Conservation (phyloP, 768 basidiomycete species). For the Leccinum ochraceum region DNA sequence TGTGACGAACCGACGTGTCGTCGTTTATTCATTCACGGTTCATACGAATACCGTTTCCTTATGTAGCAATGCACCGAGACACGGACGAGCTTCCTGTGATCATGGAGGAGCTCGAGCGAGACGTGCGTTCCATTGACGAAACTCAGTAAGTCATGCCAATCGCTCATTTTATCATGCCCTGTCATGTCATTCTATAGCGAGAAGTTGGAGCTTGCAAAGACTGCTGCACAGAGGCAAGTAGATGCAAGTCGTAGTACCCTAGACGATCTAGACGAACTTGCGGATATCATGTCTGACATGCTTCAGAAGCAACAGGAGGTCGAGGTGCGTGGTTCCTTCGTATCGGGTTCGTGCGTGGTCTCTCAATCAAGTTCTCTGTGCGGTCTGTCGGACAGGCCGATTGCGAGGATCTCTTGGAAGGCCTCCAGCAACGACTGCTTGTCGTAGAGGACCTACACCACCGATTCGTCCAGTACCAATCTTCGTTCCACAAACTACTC, state of each 20-base stretch:
- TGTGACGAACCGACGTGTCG: background rate
- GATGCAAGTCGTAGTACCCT: slow-evolving; percentile 51
- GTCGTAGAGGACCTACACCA: slow-evolving; percentile 65
- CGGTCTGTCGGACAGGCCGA: slow-evolving; percentile 39
- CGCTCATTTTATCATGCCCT: background rate
- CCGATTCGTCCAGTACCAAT: slow-evolving; percentile 67
- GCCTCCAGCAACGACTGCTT: slow-evolving; percentile 60
- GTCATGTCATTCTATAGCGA: slow-evolving; percentile 42
- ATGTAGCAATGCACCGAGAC: slow-evolving; percentile 75
- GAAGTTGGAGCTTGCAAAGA: slow-evolving; percentile 46
- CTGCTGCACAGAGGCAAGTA: slow-evolving; percentile 46
- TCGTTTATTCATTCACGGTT: background rate
- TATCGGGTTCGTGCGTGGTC: background rate
- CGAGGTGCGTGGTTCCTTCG: slow-evolving; percentile 47
- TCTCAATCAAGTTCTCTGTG: background rate
- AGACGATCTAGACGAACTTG: slow-evolving; percentile 73
- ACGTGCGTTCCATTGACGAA: slow-evolving; percentile 50
- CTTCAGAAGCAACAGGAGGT: slow-evolving; percentile 64
- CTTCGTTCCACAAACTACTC: slow-evolving; percentile 72
- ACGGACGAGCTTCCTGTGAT: slow-evolving; percentile 77
- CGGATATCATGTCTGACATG: slow-evolving; percentile 80
- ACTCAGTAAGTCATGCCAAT: slow-evolving; percentile 51
- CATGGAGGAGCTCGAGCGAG: slow-evolving; percentile 68
- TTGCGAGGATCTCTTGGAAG: slow-evolving; percentile 52
- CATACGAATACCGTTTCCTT: background rate